Conservation (phyloP, 2,329 filamentous ascomycete genomes). For the Aschersonia sp. region DNA sequence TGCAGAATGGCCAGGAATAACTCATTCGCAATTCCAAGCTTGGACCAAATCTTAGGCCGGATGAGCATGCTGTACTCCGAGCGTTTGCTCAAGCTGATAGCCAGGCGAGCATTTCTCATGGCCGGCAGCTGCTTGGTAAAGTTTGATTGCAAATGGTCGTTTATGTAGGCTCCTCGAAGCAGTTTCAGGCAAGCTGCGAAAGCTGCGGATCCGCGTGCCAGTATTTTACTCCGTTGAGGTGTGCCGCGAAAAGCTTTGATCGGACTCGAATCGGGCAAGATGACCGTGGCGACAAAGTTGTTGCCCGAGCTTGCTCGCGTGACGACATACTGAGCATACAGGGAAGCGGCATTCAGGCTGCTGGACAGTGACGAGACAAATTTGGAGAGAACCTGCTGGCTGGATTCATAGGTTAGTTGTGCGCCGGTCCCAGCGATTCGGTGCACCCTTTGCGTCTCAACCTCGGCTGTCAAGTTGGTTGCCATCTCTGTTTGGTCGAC, state of each 20-base stretch:
- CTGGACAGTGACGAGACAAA: constrained; percentile 52
- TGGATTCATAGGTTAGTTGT: constrained; percentile 63
- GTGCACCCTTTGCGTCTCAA: constrained; percentile 31
- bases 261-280: constrained; percentile 62
- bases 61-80: constrained; percentile 61
- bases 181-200: constrained; percentile 68
- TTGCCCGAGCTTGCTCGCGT: constrained; percentile 27
- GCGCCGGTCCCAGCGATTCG: constrained; percentile 55
- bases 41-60: constrained; percentile 64
- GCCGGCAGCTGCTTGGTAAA: constrained; percentile 57
- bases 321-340: constrained; percentile 46
- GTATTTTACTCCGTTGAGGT: constrained; percentile 51
- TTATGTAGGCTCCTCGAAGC: constrained; percentile 48
- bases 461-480: constrained; percentile 8
- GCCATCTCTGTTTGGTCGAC: constrained; percentile 9
- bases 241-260: constrained; percentile 51
- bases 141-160: constrained; percentile 59
- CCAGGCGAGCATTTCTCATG: constrained; percentile 78
- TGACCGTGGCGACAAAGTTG: constrained; percentile 61
- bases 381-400: constrained; percentile 54
- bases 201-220: constrained; percentile 79
- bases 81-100: constrained; percentile 64
- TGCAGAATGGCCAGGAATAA: constrained; percentile 50
- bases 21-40: constrained; percentile 23
- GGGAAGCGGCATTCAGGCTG: constrained; percentile 9